These are phyloP conservation scores for Aspergillus oerlinghausenensis DNA, from an alignment of 2,329 filamentous ascomycete species.

Conservation along the genomic window DNA sequence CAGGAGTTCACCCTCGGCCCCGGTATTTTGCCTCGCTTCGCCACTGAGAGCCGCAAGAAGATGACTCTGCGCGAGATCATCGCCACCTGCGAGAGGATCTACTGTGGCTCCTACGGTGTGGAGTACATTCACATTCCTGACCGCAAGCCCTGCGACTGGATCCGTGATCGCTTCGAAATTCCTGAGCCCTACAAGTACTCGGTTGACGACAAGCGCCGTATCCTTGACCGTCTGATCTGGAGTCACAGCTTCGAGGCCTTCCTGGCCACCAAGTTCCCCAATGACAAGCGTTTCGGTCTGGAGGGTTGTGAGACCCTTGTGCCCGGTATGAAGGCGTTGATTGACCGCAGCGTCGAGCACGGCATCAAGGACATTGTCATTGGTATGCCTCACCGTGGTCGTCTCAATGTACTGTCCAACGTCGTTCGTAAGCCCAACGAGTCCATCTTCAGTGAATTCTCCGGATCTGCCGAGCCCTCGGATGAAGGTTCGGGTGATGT, in stretches of 20 bases:
- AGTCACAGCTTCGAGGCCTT: slow-evolving; percentile 96
- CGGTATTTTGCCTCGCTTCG: slow-evolving; percentile 92
- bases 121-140: slow-evolving; percentile 99
- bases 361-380: slow-evolving; percentile 99
- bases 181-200: slow-evolving; percentile 95
- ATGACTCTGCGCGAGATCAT: slow-evolving; percentile 97
- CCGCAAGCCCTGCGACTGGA: slow-evolving; percentile 96
- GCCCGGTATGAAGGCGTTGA: slow-evolving; percentile 98
- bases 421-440: slow-evolving; percentile 99
- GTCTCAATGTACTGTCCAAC: slow-evolving; percentile 96
- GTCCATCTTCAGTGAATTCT: slow-evolving; percentile 98
- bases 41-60: slow-evolving; percentile 80
- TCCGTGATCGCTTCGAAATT: slow-evolving; percentile 89
- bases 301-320: slow-evolving; percentile 97
- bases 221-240: slow-evolving; percentile 97
- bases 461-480: slow-evolving; percentile 76
- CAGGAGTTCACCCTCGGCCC: slow-evolving; percentile 88
- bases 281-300: slow-evolving; percentile 98
- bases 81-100: slow-evolving; percentile 86
- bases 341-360: slow-evolving; percentile 96
- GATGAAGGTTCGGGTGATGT: slow-evolving; percentile 98
- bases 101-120: slow-evolving; percentile 94
- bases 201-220: slow-evolving; percentile 95
- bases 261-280: slow-evolving; percentile 95
- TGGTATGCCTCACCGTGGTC: slow-evolving; percentile 97